These are phyloP conservation scores for Ramaria rubella DNA, from an alignment of 768 basidiomycete genomes.

Conservation along the genomic window DNA sequence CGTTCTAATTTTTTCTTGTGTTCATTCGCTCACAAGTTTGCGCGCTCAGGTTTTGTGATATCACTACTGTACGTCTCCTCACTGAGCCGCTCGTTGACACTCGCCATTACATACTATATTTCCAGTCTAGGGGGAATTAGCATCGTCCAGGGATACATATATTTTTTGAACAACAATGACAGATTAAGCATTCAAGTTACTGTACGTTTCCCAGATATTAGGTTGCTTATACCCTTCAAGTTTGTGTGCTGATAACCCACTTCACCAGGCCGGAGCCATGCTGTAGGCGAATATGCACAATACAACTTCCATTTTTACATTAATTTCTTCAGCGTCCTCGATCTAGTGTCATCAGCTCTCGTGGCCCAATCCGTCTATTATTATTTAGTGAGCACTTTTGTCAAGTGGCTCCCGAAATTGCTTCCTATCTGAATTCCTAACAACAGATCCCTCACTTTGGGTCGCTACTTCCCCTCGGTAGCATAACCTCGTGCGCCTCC, in stretches of 20 bases:
- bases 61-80: not conserved
- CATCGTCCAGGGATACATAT: slow-evolving; percentile 36
- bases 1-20: not conserved
- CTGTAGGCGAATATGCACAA: not conserved
- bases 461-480: slow-evolving; percentile 30
- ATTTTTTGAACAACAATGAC: slow-evolving; percentile 30
- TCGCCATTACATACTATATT: slow-evolving; percentile 38
- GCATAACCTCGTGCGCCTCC: slow-evolving; percentile 33
- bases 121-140: slow-evolving; percentile 35
- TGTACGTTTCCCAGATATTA: slow-evolving; percentile 19
- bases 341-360: slow-evolving; percentile 33
- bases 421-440: too few species aligned
- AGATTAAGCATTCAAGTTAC: slow-evolving; percentile 22
- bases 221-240: too few species aligned
- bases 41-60: not conserved
- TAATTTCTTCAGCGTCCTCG: slow-evolving; percentile 22
- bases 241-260: too few species aligned
- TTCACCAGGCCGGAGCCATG: slow-evolving; percentile 1
- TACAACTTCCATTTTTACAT: not conserved
- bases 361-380: slow-evolving; percentile 40
- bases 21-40: not conserved
- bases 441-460: slow-evolving; percentile 39
- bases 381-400: slow-evolving; percentile 30
- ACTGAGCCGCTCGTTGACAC: not conserved
- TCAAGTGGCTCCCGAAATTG: not conserved